Base-by-base conservation (phyloP, 352 stramenopile genomes). In the Elongisporangium prolatum region DNA sequence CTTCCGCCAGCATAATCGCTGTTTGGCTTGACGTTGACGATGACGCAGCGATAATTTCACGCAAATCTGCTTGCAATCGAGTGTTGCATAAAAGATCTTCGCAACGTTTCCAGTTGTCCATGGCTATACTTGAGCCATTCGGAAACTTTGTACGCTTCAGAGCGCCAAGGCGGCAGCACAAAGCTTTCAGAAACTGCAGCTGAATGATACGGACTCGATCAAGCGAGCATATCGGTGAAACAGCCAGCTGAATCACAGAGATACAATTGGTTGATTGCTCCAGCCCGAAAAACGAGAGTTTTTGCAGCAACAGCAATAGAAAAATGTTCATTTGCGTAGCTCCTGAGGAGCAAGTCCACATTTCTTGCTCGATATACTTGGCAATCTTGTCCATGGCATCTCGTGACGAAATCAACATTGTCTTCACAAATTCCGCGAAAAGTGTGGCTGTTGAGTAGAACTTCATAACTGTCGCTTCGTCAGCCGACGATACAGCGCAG, bases 241-340 rank as follows among this genome's bases (percentile, higher is more conserved):
- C 61, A 6, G 72, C 72, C 11, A 77, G 34, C 59, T 84, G 77
- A 16, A 84, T 64, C 2, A 68, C 66, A 2, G 63, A 54, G 48
- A 66, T 60, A 21, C 54, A 65, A 44, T 49, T 51, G 16, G 48
- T 44, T 17, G 63, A 40, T 21, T 28, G 57, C 13, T 24, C 48
- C 40, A 57, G 48, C 7, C 50, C 5, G 18, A 58, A 47, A 10
- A 21, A 17, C n/a, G 49, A 50, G 21, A 83, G 57, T 52, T 80
- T 82, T 48, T 72, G 72, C n/a, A 87, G 69, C 44, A 87, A 21
- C 17, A 84, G 56, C 52, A 87, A 48, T 14, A 87, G 49, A 58
- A 87, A 87, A 56, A 81, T 17, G 57, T 87, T 87, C 47, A 81
- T 64, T 21, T 64, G 70, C 50, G 64, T 71, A 44, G 69, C 68